Evolutionary conservation across 208 protist genomes (phyloP), one percentile per base, ranked within the genome.

Genomic region (Entamoeba nuttalli): DNA sequence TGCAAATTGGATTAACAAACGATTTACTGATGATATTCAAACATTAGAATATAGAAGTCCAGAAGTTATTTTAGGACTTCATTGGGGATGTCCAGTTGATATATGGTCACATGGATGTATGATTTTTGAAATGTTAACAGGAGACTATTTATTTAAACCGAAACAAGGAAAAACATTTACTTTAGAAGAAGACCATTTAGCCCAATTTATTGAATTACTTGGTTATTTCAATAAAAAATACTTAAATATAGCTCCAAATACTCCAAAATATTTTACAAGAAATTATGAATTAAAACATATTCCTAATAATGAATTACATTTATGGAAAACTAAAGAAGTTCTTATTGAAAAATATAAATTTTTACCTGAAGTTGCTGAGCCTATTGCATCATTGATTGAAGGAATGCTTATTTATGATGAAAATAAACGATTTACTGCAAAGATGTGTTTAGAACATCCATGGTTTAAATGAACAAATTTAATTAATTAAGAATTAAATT

Each of bases 31-130:
- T 4, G 94, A 97, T 52, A 98, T 98, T 94, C 98, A 98, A 96
- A 98, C 98, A 4, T 96, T 98, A 19, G 98, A 98, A 96, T 98
- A 98, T 97, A 97, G 98, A 41, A 97, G 97, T 7, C 98, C 98
- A 25, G 98, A 98, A 96, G 97, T 98, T 51, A 95, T 98, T 35
- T 96, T 98, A 30, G 98, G 98, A 9, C 94, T 97, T 11, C 97
- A 98, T 95, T 98, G 98, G 30, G 95, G 73, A 55, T 53, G 41
- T 50, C 84, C 51, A 15, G 50, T 53, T 30, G 95, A 96, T 94
- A 94, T 96, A 30, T 96, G 95, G 95, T 95, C 94, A 51, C 48
- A 51, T 53, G 95, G n/a, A 41, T 96, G 95, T 52, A 95, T 51
- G 48, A 62, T 96, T 11, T 96, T 96, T 62, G 95, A 96, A 71